Conservation (phyloP, 345 rosid species). For the Turritis glabra region DNA sequence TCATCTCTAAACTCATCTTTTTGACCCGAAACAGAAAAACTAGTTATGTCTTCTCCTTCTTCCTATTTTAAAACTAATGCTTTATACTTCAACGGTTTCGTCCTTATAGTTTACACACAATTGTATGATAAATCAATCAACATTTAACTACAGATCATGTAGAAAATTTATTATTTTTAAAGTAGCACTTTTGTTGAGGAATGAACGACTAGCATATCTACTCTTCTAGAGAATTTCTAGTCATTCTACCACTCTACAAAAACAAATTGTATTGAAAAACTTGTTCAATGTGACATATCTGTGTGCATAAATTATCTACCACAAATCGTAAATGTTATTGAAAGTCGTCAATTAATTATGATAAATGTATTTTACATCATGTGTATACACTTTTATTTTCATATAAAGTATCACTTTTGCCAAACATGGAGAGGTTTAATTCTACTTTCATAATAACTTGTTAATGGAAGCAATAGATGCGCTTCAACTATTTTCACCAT, state of each 20-base stretch:
- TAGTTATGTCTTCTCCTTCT: too few relatives aligned
- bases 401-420: not conserved
- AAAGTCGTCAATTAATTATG: too few relatives aligned
- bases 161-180: too few relatives aligned
- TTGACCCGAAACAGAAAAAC: too few relatives aligned
- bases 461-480: conserved; percentile 1
- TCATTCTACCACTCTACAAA: not conserved
- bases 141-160: not conserved
- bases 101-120: too few relatives aligned
- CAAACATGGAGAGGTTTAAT: not conserved
- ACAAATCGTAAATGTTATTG: too few relatives aligned
- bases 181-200: not conserved
- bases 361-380: not conserved
- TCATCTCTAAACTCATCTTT: too few relatives aligned
- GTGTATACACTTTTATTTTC: not conserved
- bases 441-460: not conserved
- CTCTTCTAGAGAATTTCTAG: not conserved
- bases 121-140: not conserved
- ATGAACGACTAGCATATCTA: too few relatives aligned
- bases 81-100: too few relatives aligned
- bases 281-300: too few relatives aligned
- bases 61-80: too few relatives aligned
- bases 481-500: conserved; percentile 6
- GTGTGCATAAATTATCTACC: too few relatives aligned
- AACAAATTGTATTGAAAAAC: not conserved